Evolutionary conservation across 2,329 filamentous ascomycete species (phyloP).

Genomic region (Metarhizium anisopliae): DNA sequence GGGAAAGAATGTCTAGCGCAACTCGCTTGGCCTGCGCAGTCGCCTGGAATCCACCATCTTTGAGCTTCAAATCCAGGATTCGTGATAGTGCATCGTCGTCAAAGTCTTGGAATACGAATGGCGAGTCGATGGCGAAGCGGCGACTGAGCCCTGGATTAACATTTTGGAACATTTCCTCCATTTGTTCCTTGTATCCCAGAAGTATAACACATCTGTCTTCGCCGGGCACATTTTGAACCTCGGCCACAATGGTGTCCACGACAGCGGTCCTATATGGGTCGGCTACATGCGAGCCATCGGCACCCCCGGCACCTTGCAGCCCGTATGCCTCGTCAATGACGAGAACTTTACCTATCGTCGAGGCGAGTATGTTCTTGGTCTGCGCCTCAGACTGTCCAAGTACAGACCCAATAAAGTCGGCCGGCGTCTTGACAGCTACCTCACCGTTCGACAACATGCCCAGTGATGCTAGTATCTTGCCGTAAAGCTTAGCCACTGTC

Average conservation of each 20-base stretch:
- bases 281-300: slow-evolving; percentile 1
- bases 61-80: slow-evolving; percentile 58
- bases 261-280: slow-evolving; percentile 52
- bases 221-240: slow-evolving; percentile 59
- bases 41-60: slow-evolving; percentile 40
- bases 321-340: slow-evolving; percentile 77
- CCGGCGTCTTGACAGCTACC: slow-evolving; percentile 62
- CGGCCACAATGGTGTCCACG: slow-evolving; percentile 65
- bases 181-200: slow-evolving; percentile 60
- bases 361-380: slow-evolving; percentile 62
- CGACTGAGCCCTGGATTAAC: slow-evolving; percentile 61
- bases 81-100: slow-evolving; percentile 42
- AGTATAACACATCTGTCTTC: slow-evolving; percentile 67
- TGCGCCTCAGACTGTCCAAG: slow-evolving; percentile 61
- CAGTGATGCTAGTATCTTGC: slow-evolving; percentile 56
- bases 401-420: slow-evolving; percentile 59
- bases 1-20: slow-evolving; percentile 49
- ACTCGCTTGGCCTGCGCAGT: slow-evolving; percentile 42
- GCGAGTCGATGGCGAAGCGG: slow-evolving; percentile 54
- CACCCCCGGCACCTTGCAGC: slow-evolving; percentile 35
- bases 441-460: slow-evolving; percentile 61
- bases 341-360: slow-evolving; percentile 62
- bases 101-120: slow-evolving; percentile 64
- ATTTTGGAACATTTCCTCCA: slow-evolving; percentile 65
- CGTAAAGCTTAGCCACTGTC: slow-evolving; percentile 65